Percentiles rank a stretch among this genome's conserved stretches.
These are phyloP conservation scores for Omphalea diandra DNA, from an alignment of 441 rosid genomes.

Conservation along the genomic window DNA sequence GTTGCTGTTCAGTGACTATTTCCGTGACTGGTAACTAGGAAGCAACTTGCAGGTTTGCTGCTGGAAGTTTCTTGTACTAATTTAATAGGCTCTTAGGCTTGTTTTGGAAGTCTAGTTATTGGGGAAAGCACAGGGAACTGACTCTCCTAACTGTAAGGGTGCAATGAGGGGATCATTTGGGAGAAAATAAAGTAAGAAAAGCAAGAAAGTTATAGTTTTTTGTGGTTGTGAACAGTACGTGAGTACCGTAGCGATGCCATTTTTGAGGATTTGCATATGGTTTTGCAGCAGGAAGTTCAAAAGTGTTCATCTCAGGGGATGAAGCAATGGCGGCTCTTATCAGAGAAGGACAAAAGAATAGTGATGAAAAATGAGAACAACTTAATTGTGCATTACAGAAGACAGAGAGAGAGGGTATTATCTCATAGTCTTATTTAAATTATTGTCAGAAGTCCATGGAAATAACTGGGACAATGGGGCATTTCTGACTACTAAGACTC, in stretches of 20 bases:
- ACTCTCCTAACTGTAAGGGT: background rate
- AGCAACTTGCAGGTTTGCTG: background rate
- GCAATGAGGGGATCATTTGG: background rate
- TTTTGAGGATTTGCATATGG: background rate
- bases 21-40: background rate
- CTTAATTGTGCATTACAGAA: background rate
- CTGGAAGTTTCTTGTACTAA: background rate
- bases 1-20: background rate
- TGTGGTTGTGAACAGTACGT: background rate
- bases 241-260: background rate
- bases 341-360: too few species aligned
- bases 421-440: background rate
- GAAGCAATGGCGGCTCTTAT: background rate
- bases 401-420: background rate
- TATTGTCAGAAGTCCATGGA: background rate
- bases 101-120: background rate
- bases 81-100: background rate
- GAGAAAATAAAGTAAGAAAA: background rate
- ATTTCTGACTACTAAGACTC: too few species aligned
- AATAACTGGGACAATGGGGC: too few species aligned
- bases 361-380: too few species aligned
- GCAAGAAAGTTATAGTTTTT: background rate
- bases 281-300: background rate
- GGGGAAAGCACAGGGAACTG: background rate
- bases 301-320: background rate